Base-by-base conservation (phyloP, 805 yeast species). In the Schwanniomyces pseudopolymorphus region DNA sequence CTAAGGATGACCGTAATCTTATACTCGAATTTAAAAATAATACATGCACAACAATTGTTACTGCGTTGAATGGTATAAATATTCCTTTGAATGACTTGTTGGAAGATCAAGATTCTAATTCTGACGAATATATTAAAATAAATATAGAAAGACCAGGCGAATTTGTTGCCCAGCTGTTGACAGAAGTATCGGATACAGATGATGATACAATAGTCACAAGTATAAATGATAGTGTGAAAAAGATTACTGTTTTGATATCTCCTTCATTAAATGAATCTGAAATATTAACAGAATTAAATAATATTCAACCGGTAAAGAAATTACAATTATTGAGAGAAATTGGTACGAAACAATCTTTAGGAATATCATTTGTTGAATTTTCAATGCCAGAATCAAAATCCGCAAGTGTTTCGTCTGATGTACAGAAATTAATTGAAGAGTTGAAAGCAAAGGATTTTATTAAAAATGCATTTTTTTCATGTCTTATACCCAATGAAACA, bases 281-380 rank as follows among this genome's bases (percentile, higher is more conserved):
- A 20, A 53, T 84, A 7, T 47, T 60, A 3, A 77, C 75, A 16
- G 64, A 69, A 8, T 59, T 84, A 9, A 57, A 54, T 19, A 65
- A 69, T 2, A 67, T 75, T 45, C 79, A 78, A 1, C 60, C 62
- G 11, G 52, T 83, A 1, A 58, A 61, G 19, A 63, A 68, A 0
- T 66, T 81, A 33, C 70, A 72, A 33, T 53, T 80, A 16, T 53
- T 82, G 13, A 60, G 72, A 11, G 83, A 80, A 49, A 69, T 71
- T 36, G 70, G 75, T 5, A 67, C 81, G 2, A 75, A 73, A 40
- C 74, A 71, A n/a, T 73, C 83, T 1, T 66, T 72, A 48, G 89
- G 89, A 0, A 58, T 81, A 20, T 85, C 80, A 2, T 84, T 84
- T 64, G 77, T 77, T 26, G 81, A 80, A 46, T 69, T 57, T 44